Evolutionary conservation across 495 filamentous ascomycete species (phyloP).

Genomic region (Cairneyella variabilis): DNA sequence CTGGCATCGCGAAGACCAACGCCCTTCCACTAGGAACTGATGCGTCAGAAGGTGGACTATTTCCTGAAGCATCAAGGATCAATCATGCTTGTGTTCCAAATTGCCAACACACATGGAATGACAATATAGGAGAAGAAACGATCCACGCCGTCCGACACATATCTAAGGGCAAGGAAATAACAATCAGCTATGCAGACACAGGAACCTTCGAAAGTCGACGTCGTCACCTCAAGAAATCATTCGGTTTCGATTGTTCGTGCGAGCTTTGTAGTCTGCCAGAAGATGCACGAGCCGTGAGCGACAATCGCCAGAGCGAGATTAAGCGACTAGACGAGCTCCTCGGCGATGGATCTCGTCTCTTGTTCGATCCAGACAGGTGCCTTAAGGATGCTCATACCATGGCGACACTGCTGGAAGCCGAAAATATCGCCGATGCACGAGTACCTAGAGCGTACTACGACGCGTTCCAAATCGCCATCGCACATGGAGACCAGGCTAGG

Average conservation of each 20-base stretch:
- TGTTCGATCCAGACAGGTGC: too few relatives aligned
- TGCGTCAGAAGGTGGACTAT: slow-evolving; percentile 20
- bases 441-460: slow-evolving; percentile 23
- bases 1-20: slow-evolving; percentile 31
- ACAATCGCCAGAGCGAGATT: slow-evolving; percentile 24
- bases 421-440: slow-evolving; percentile 12
- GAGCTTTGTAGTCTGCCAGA: slow-evolving; percentile 28
- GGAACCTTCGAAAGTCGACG: slow-evolving; percentile 19
- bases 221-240: slow-evolving; percentile 21
- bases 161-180: slow-evolving; percentile 33
- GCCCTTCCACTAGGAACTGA: slow-evolving; percentile 23
- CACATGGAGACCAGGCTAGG: slow-evolving; percentile 33
- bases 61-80: slow-evolving; percentile 32
- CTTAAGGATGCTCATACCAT: slow-evolving; percentile 1
- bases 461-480: slow-evolving; percentile 32
- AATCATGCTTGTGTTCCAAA: slow-evolving; percentile 37
- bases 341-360: too few relatives aligned
- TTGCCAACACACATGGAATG: slow-evolving; percentile 33
- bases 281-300: slow-evolving; percentile 26
- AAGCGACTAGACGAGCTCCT: slow-evolving; percentile 21
- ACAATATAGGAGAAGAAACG: slow-evolving; percentile 26
- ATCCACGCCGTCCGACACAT: slow-evolving; percentile 33
- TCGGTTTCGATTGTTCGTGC: slow-evolving; percentile 34
- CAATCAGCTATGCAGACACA: slow-evolving; percentile 29
- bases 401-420: too few relatives aligned